A percentile compares a stretch with the other conserved stretches of the same genome.
Evolutionary conservation across 2,329 filamentous ascomycete genomes (phyloP).

Genomic region (Pseudogymnoascus sp.): DNA sequence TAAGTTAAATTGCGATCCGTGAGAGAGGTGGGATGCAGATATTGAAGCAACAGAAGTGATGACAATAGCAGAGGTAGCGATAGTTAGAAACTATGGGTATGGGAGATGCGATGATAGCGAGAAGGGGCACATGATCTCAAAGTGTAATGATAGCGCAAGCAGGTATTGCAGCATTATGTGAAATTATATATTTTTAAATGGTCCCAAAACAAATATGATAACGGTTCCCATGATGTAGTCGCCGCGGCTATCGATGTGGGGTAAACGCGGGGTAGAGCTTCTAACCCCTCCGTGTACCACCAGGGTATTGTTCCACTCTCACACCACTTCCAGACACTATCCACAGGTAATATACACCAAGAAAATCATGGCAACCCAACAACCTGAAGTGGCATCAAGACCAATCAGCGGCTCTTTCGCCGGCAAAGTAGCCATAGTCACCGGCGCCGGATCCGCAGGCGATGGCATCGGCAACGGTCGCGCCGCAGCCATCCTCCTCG

Average conservation of each 20-base stretch:
- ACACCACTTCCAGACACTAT: not conserved
- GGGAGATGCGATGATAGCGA: not conserved
- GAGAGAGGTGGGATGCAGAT: no score
- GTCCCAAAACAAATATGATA: not conserved
- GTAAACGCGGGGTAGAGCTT: not conserved
- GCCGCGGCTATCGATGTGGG: not conserved
- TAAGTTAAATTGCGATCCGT: no score
- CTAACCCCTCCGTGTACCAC: not conserved
- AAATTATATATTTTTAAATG: not conserved
- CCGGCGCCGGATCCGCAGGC: constrained; percentile 48
- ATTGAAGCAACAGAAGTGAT: no score
- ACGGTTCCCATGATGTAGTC: not conserved
- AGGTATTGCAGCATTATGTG: not conserved
- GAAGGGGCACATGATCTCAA: not conserved
- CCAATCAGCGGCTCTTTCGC: constrained; percentile 31
- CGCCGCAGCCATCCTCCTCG: constrained; percentile 50
- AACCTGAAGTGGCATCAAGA: not conserved
- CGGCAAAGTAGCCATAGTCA: constrained; percentile 47
- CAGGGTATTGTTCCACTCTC: not conserved
- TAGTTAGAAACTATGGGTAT: not conserved
- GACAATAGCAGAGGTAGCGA: no score
- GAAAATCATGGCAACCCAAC: not conserved
- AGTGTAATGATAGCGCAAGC: not conserved
- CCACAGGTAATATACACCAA: not conserved
- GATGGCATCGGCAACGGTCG: constrained; percentile 55